phyloP scores from a whole-genome alignment of 768 basidiomycete species.

The Lentinula sp. region DNA sequence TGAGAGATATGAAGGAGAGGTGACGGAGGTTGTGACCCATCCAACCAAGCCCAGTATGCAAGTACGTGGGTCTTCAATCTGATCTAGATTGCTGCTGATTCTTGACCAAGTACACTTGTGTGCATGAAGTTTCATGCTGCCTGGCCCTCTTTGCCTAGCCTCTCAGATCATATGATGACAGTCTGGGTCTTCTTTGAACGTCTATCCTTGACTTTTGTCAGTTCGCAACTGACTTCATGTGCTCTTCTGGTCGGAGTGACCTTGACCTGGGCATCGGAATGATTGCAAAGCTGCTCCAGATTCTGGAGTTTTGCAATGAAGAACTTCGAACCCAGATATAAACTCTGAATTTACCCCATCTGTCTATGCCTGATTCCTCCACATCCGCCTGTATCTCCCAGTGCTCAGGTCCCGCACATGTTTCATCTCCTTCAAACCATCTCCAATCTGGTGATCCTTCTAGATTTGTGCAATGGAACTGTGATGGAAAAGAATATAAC shows the following conservation, averaged over 20 bases:
- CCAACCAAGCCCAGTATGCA: background rate
- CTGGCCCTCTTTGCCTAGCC: background rate
- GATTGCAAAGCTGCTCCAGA: background rate
- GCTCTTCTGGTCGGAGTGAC: background rate
- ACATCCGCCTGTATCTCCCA: too few species aligned
- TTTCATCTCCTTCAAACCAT: too few species aligned
- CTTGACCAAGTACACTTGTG: background rate
- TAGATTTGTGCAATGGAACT: background rate
- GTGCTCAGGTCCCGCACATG: too few species aligned
- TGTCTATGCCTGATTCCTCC: too few species aligned
- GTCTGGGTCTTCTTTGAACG: slow-evolving; percentile 1
- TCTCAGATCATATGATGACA: background rate
- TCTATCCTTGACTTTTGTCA: background rate
- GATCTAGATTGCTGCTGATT: too few species aligned
- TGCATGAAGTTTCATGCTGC: slow-evolving; percentile 2
- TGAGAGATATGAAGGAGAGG: background rate
- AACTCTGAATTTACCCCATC: too few species aligned
- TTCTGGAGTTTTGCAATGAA: background rate
- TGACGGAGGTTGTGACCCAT: background rate
- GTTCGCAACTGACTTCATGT: background rate
- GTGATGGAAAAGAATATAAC: background rate
- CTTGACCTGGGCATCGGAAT: background rate
- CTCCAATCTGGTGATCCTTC: background rate
- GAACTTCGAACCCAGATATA: background rate
- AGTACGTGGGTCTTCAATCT: background rate